Evolutionary conservation across 768 basidiomycete species (phyloP).

Genomic region (Lentinula guzmanii): DNA sequence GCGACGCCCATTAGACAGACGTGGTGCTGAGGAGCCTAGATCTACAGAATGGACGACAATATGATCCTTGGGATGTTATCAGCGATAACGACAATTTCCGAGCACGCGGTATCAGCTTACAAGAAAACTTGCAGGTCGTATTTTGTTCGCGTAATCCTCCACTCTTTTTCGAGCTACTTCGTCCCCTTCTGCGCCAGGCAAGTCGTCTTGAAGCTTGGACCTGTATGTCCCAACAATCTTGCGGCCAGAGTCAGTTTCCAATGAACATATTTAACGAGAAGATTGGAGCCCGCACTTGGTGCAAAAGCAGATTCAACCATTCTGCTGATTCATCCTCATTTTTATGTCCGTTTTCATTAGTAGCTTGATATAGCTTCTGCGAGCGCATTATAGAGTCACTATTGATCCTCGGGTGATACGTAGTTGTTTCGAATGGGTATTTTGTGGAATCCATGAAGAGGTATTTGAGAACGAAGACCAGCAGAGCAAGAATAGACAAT

Average conservation of each 20-base stretch:
- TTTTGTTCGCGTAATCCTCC: conserved; percentile 76
- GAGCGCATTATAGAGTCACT: conserved; percentile 37
- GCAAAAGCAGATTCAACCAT: conserved; percentile 86
- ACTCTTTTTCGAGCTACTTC: conserved; percentile 76
- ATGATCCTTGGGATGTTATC: conserved; percentile 55
- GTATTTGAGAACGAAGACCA: conserved; percentile 83
- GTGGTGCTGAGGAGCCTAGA: conserved; percentile 76
- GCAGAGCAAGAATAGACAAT: conserved; percentile 74
- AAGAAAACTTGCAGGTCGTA: conserved; percentile 64
- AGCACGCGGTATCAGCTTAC: conserved; percentile 30
- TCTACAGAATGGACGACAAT: conserved; percentile 83
- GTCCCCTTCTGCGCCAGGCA: conserved; percentile 69
- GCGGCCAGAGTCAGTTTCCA: conserved; percentile 2
- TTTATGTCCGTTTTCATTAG: conserved; percentile 15
- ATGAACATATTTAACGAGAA: not conserved
- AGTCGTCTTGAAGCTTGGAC: conserved; percentile 66
- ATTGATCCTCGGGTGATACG: conserved; percentile 56
- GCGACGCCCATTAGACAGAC: conserved; percentile 64
- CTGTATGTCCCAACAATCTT: conserved; percentile 72
- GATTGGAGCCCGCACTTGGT: conserved; percentile 44
- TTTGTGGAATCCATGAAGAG: conserved; percentile 84
- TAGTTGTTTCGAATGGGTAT: conserved; percentile 45
- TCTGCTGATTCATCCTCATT: conserved; percentile 65
- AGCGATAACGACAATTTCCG: not conserved
- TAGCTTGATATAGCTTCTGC: conserved; percentile 20